Conservation (phyloP, 2,329 filamentous ascomycete species). For the Zalaria obscura region DNA sequence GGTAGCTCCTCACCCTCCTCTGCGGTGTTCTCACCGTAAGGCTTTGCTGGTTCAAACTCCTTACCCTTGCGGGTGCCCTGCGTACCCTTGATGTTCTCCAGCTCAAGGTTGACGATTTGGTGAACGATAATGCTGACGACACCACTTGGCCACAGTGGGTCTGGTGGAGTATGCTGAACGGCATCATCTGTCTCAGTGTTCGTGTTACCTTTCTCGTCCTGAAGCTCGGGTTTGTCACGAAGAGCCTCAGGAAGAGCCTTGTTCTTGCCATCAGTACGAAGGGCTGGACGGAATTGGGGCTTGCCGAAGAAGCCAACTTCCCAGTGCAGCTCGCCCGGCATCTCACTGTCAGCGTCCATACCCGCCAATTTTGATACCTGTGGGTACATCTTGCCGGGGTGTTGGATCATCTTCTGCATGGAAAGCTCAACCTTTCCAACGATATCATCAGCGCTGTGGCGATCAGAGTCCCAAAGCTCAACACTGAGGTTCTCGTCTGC, state of each 20-base stretch:
- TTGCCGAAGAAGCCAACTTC: slow-evolving; percentile 93
- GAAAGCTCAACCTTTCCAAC: slow-evolving; percentile 90
- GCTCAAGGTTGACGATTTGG: slow-evolving; percentile 86
- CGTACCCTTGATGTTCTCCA: slow-evolving; percentile 82
- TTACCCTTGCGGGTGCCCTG: slow-evolving; percentile 65
- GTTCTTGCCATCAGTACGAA: slow-evolving; percentile 80
- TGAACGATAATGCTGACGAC: slow-evolving; percentile 77
- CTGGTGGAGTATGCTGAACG: slow-evolving; percentile 77
- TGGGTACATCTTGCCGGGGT: slow-evolving; percentile 84
- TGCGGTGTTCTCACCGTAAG: slow-evolving; percentile 73
- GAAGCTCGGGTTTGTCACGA: slow-evolving; percentile 58
- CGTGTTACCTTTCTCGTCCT: slow-evolving; percentile 74
- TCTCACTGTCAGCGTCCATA: slow-evolving; percentile 67
- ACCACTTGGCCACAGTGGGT: slow-evolving; percentile 91
- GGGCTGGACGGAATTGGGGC: slow-evolving; percentile 68
- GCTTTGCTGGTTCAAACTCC: slow-evolving; percentile 79
- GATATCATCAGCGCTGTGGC: slow-evolving; percentile 83
- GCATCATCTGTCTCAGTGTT: slow-evolving; percentile 66
- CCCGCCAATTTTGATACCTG: slow-evolving; percentile 73
- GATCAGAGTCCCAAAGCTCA: slow-evolving; percentile 92
- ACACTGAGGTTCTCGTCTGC: slow-evolving; percentile 86
- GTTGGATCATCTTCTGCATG: slow-evolving; percentile 88
- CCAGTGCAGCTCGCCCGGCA: slow-evolving; percentile 92
- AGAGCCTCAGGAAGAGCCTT: slow-evolving; percentile 60
- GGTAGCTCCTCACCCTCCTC: slow-evolving; percentile 70